Base-by-base conservation (phyloP, 148 eudicot genomes). In the Chenopodium quinoa region DNA sequence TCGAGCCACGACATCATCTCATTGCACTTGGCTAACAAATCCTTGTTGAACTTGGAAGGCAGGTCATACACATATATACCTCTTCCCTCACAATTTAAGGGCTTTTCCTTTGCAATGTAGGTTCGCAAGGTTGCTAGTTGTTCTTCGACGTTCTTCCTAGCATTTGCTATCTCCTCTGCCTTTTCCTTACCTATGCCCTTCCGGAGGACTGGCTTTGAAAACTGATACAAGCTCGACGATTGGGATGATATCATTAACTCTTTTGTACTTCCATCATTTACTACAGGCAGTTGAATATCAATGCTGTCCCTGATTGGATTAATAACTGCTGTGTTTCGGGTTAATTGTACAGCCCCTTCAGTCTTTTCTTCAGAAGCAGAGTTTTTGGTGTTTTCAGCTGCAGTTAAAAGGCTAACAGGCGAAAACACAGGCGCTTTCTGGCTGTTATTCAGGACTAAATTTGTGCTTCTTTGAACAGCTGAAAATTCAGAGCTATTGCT, bases 21-120 rank as follows among this genome's bases (percentile, higher is more conserved):
- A 25, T 50, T 66, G 34, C 98, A 94, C 40, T 89, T 86, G 23
- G 78, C 76, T 27, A 88, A 16, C 83, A 94, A 75, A 25, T 90
- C 93, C 44, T 88, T 88, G 87, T 94, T 94, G 80, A 92, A 94
- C 89, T 87, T 92, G 64, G 91, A 29, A 13, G 98, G 97, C 72
- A 94, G 73, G 17, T 94, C 97, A 75, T 94, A 92, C 11, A 94
- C 93, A 81, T 87, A 94, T 9, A 94, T 75, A 48, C 93, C 91
- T 81, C 91, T 83, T 17, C 92, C 93, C 11, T 86, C 85, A 70
- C 98, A 94, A 74, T 72, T 77, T 4, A 62, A 44, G 12, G 86
- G 75, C 37, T 48, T 79, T 56, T 80, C 66, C 77, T 79, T 78
- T 7, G 88, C 62, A 7, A 14, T 79, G 86, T 90, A 92, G 3